Conservation (phyloP, 306 rosid species). For the Medicago truncatula region MtrunA17r5.0-ANR NC_053047.1:865501-866000, state of each 20-base stretch:
- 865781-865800: constrained; percentile 71
- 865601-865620: constrained; percentile 69
- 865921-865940: constrained; percentile 91
- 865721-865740: constrained; percentile 96
- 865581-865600: constrained; percentile 58
- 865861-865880: constrained; percentile 89
- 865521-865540: constrained; percentile 82
- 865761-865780: constrained; percentile 92
- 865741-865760: constrained; percentile 99
- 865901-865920: constrained; percentile 95
- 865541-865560: constrained; percentile 95
- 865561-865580: constrained; percentile 76
- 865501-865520: constrained; percentile 90
- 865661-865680: constrained; percentile 94
- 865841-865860: constrained; percentile 95
- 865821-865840: constrained; percentile 62
- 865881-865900: constrained; percentile 84
- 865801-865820: constrained; percentile 78
- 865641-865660: constrained; percentile 81
- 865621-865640: constrained; percentile 88
- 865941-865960: constrained; percentile 98
- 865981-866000: constrained; percentile 88
- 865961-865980: constrained; percentile 97
- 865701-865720: constrained; percentile 93
- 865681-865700: constrained; percentile 98